These are phyloP conservation scores for Tremella yokohamensis DNA, from an alignment of 768 basidiomycete genomes.

Conservation along the genomic window DNA sequence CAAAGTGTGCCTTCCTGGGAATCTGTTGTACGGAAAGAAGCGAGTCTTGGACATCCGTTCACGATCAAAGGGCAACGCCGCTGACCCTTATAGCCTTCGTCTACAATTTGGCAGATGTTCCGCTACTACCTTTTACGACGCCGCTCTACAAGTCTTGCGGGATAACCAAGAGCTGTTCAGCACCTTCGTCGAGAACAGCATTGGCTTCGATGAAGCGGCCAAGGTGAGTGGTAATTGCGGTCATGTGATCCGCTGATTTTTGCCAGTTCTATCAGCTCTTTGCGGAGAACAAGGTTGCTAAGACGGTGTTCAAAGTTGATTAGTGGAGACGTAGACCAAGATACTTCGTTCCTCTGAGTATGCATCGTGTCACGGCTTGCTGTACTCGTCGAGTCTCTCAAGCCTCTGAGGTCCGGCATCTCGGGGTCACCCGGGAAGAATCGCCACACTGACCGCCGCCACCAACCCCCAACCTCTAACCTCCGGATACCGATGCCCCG, in stretches of 20 bases:
- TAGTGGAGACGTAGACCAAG: too few relatives aligned
- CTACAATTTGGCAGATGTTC: conserved; percentile 45
- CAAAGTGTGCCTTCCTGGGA: conserved; percentile 32
- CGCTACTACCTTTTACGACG: conserved; percentile 28
- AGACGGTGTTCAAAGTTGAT: conserved; percentile 35
- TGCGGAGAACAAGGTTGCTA: conserved; percentile 44
- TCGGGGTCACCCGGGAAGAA: too few relatives aligned
- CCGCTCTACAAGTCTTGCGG: conserved; percentile 29
- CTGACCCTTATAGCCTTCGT: conserved; percentile 18
- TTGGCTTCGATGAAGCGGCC: conserved; percentile 29
- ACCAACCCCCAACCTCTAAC: too few relatives aligned
- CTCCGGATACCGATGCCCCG: too few relatives aligned
- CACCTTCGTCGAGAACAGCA: conserved; percentile 33
- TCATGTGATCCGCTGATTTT: too few relatives aligned
- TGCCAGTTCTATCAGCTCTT: conserved; percentile 45
- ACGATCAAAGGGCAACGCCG: not conserved
- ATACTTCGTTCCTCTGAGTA: too few relatives aligned
- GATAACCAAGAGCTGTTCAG: conserved; percentile 34
- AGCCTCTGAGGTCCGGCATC: too few relatives aligned
- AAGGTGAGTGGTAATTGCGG: conserved; percentile 21
- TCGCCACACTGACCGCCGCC: too few relatives aligned
- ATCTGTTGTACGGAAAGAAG: conserved; percentile 45
- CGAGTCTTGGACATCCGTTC: conserved; percentile 14
- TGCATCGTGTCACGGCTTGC: too few relatives aligned
- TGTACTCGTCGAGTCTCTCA: too few relatives aligned